Base-by-base conservation (phyloP, 805 yeast species). In the Isabelozyma pseudorhagii region DNA sequence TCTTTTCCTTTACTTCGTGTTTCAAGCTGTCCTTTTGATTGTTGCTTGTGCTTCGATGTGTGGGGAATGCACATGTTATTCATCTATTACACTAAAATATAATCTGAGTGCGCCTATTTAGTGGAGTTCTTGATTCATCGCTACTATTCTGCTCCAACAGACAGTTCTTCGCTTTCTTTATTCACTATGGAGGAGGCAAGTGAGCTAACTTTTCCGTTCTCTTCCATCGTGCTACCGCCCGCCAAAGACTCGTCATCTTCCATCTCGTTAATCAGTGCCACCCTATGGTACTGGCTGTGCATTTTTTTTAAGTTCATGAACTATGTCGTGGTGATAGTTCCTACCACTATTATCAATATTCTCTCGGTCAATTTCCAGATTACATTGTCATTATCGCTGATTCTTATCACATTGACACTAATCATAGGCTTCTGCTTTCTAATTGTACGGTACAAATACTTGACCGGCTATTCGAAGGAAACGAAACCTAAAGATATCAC, bases 371-470 rank as follows among this genome's bases (percentile, higher is more conserved):
- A 75, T 46, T 73, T 79, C 59, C 79, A 75, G 53, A 71, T 84
- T 18, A 77, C 83, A 0, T 63, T 84, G 15, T 73, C 82, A 7
- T 72, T 83, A 38, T 71, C 80, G 43, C 70, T 83, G 15, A 50
- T 84, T 3, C 52, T 78, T 1, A 47, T 75, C 0, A 49, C 72
- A 5, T 42, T 71, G 3, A 46, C 66, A 0, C 48, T 68, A 0
- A 51, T 74, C 1, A 57, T 68, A 0, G 62, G 72, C 0, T 50
- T 74, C 1, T 60, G 73, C 17, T 78, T 78, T 59, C 69, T 79
- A 1, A 59, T 82, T 39, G 76, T 86, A 6, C 68, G 94, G 42
- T 85, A 87, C 66, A 77, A 79, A 47, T 83, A 82, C 48, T 67
- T 86, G 17, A 84, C 89, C 0, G 69, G 75, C 9, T 88, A 87